Percentiles rank a stretch among this genome's conserved stretches.
phyloP scores from a whole-genome alignment of 495 filamentous ascomycete genomes.

The Poronia punctata region DNA sequence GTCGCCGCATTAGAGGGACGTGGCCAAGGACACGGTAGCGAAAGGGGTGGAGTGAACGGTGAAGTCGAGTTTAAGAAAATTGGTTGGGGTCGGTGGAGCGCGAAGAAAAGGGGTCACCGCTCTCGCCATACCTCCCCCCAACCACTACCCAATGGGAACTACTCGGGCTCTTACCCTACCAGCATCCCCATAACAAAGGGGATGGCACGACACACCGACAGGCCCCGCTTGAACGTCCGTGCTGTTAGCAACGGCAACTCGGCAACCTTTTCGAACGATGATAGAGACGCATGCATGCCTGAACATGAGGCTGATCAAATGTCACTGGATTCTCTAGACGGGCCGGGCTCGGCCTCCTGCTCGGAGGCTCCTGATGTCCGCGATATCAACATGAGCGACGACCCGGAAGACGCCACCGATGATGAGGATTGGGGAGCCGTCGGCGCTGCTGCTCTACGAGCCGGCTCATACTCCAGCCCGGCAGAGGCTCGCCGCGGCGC shows the following conservation, averaged over 20 bases:
- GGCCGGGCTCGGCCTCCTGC: constrained; percentile 62
- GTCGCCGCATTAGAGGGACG: constrained; percentile 77
- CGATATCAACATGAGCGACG: constrained; percentile 54
- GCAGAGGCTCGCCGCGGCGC: constrained; percentile 26
- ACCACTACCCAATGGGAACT: constrained; percentile 38
- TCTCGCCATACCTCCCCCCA: constrained; percentile 35
- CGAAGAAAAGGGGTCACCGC: constrained; percentile 61
- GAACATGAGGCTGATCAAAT: constrained; percentile 93
- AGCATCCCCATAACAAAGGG: constrained; percentile 62
- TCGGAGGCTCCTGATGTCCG: constrained; percentile 70
- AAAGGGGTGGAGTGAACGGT: constrained; percentile 58
- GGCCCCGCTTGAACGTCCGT: constrained; percentile 42
- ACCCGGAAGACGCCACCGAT: constrained; percentile 83
- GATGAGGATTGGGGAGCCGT: constrained; percentile 95
- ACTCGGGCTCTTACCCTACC: constrained; percentile 40
- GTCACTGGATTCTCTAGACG: constrained; percentile 85
- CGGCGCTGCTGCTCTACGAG: constrained; percentile 75
- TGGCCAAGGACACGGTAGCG: constrained; percentile 47
- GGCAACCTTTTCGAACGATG: constrained; percentile 65
- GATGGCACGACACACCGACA: constrained; percentile 37
- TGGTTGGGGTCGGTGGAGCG: constrained; percentile 96
- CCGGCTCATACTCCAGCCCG: constrained; percentile 51
- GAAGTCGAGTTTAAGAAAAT: constrained; percentile 93
- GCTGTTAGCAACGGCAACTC: constrained; percentile 61
- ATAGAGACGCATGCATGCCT: constrained; percentile 60